Conservation (phyloP, 1,284 basidiomycete species). For the Naganishia sp. region DNA sequence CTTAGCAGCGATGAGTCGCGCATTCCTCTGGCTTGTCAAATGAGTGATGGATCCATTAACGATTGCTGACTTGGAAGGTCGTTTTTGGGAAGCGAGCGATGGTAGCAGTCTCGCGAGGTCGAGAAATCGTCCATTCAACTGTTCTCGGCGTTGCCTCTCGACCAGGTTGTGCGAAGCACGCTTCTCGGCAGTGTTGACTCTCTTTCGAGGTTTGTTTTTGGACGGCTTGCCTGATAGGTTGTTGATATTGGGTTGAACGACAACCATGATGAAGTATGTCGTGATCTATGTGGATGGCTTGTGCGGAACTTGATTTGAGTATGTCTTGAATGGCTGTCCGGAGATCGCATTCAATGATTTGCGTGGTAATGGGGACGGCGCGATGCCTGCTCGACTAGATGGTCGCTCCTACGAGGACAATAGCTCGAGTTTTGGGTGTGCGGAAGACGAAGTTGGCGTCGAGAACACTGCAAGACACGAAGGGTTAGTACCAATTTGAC, state of each 20-base stretch:
- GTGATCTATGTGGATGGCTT: constrained; percentile 5
- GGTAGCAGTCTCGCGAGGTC: constrained; percentile 85
- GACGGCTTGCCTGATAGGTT: constrained; percentile 28
- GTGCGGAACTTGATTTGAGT: constrained; percentile 44
- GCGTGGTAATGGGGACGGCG: constrained; percentile 25
- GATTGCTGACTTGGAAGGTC: constrained; percentile 90
- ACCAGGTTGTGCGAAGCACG: constrained; percentile 92
- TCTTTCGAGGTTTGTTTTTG: constrained; percentile 66
- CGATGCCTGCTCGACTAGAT: no score
- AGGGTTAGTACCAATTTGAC: no score
- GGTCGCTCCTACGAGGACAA: no score
- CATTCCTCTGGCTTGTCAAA: constrained; percentile 75
- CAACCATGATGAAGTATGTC: constrained; percentile 35
- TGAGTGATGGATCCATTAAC: constrained; percentile 88
- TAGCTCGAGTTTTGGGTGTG: no score
- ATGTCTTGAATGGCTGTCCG: constrained; percentile 34
- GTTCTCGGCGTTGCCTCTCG: constrained; percentile 86
- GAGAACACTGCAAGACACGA: no score
- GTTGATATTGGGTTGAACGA: constrained; percentile 24
- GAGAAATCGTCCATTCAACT: constrained; percentile 83
- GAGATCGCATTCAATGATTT: constrained; percentile 23
- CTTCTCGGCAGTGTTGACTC: constrained; percentile 90
- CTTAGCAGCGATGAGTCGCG: constrained; percentile 72
- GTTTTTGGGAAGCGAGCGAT: constrained; percentile 81
- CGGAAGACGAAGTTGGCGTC: no score